phyloP scores from a whole-genome alignment of 129 eudicot genomes.

The Arctium minus region DNA sequence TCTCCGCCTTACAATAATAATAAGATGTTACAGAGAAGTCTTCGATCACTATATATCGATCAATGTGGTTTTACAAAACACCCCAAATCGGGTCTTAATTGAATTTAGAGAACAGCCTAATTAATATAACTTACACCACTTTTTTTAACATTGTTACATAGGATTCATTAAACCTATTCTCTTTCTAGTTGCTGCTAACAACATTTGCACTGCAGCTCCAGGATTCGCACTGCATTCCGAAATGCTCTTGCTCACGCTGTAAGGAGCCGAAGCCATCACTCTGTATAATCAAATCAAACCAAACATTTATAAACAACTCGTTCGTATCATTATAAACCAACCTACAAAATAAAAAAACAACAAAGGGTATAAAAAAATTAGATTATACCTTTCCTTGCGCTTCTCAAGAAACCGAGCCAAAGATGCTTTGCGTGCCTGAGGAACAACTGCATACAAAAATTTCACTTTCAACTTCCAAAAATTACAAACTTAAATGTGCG shows the following conservation, averaged over 20 bases:
- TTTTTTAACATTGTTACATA: slow-evolving; percentile 19
- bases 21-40: neutral
- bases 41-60: slow-evolving; percentile 26
- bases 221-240: slow-evolving; percentile 19
- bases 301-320: neutral
- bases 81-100: slow-evolving; percentile 26
- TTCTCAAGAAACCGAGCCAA: slow-evolving; percentile 76
- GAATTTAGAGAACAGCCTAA: slow-evolving; percentile 22
- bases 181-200: slow-evolving; percentile 25
- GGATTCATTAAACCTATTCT: slow-evolving; percentile 7
- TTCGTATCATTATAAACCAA: neutral
- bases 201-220: slow-evolving; percentile 20
- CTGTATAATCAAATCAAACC: slow-evolving; percentile 25
- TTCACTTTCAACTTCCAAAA: slow-evolving; percentile 11
- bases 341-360: neutral
- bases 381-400: slow-evolving; percentile 71
- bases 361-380: neutral
- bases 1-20: slow-evolving; percentile 3
- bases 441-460: slow-evolving; percentile 47
- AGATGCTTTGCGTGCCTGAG: slow-evolving; percentile 73
- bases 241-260: slow-evolving; percentile 37
- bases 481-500: neutral
- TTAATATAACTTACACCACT: slow-evolving; percentile 14
- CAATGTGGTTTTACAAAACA: no score
- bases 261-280: slow-evolving; percentile 56